Evolutionary conservation across 2,329 filamentous ascomycete species (phyloP).

Genomic region (Colletotrichum lentis): DNA sequence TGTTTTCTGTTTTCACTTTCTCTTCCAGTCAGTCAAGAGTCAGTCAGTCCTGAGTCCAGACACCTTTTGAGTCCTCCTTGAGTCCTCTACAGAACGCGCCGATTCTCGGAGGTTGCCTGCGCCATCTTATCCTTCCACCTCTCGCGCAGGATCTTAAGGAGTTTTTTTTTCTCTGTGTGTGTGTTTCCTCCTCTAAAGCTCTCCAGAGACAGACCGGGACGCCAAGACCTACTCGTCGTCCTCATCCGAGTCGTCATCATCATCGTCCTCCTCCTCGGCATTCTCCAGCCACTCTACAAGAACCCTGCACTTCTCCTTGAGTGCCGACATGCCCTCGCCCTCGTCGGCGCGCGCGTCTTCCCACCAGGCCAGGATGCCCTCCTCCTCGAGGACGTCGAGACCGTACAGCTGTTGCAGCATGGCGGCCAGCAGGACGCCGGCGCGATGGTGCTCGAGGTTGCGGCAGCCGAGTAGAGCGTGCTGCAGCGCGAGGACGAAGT

Average conservation of each 20-base stretch:
- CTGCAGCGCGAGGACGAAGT: constrained; percentile 84
- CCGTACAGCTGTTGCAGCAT: constrained; percentile 86
- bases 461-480: constrained; percentile 75
- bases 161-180: neutral
- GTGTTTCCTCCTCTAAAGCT: neutral
- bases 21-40: neutral
- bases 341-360: constrained; percentile 72
- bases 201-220: neutral
- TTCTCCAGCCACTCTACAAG: constrained; percentile 87
- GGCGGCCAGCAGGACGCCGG: constrained; percentile 74
- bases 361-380: constrained; percentile 92
- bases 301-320: constrained; percentile 77
- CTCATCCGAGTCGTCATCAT: constrained; percentile 60
- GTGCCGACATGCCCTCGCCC: constrained; percentile 71
- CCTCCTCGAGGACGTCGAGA: constrained; percentile 85
- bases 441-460: constrained; percentile 60
- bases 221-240: constrained; percentile 39
- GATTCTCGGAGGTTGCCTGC: neutral
- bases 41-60: neutral
- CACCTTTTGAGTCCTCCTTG: too few relatives aligned
- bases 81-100: neutral
- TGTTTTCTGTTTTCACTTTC: neutral
- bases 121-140: neutral
- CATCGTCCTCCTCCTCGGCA: constrained; percentile 77
- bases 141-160: neutral